Evolutionary conservation across 371 early-diverging fungal species (phyloP), one percentile per base, ranked within the genome.

Genomic region (Rhizopus sp.): DNA sequence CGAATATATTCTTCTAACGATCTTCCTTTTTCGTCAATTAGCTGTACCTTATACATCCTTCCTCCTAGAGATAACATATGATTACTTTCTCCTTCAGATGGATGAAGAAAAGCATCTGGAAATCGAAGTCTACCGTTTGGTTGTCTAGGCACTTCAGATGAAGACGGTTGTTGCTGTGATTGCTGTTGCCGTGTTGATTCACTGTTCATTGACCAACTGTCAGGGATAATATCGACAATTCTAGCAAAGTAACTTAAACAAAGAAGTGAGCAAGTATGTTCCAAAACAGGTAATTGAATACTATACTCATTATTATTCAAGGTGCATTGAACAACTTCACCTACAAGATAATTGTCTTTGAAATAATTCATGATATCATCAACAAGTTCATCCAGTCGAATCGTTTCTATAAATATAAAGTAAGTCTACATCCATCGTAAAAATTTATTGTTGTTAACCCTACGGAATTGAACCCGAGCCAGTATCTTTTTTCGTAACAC

Each of bases 391-490:
- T 81, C 80, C 33, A 81, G 63, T 48, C 75, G 65, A 9, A 65
- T 46, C 10, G 82, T 81, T 53, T 77, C 80, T 80, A 56, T 48
- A 31, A 2, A 51, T n/a, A 46, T 42, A 39, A 52, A n/a, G 17
- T 31, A 4, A 54, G 41, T 50, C 17, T 30, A 16, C 23, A n/a
- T 0, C 16, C 7, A 15, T 13, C 10, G 42, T 16, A 40, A 9
- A 46, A 38, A 39, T 34, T 9, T 33, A 4, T 16, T 16, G 13
- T 9, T 29, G 33, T 5, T 35, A 49, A 38, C 73, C 80, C 51
- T 81, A 90, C 90, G 84, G 61, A 85, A 88, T 58, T 90, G 89
- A 23, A 88, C 80, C 59, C 78, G 72, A 50, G 78, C 66, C 45
- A 90, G 60, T 6, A 89, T 74, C 5, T 79, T 72, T 59, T 78